phyloP scores from a whole-genome alignment of 108 stramenopile genomes.

The Cyclostephanos invisitatus region DNA sequence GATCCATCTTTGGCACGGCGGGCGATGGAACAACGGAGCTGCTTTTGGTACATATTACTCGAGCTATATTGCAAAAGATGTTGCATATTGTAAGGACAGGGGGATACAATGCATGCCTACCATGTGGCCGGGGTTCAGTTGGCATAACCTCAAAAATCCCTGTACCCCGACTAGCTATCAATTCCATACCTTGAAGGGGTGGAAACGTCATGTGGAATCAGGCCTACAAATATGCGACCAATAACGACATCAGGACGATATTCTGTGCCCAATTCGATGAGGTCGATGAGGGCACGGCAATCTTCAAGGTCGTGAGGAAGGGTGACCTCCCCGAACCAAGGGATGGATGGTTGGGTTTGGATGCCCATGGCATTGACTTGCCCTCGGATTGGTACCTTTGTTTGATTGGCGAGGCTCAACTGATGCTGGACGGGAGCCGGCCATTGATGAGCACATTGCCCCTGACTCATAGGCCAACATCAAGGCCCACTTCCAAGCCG shows the following conservation, averaged over 20 bases:
- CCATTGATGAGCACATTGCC: neutral
- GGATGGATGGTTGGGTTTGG: conserved; percentile 34
- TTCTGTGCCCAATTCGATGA: conserved; percentile 57
- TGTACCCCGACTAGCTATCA: conserved; percentile 7
- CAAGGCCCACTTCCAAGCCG: neutral
- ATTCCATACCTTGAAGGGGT: conserved; percentile 38
- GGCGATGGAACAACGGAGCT: conserved; percentile 20
- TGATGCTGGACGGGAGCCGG: neutral
- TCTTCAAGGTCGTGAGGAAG: conserved; percentile 37
- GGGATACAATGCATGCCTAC: conserved; percentile 50
- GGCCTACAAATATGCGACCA: conserved; percentile 22
- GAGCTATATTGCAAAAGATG: conserved; percentile 28
- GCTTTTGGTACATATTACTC: conserved; percentile 14
- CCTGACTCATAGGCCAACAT: neutral
- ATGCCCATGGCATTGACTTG: conserved; percentile 6
- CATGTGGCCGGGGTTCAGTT: conserved; percentile 55
- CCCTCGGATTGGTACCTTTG: conserved; percentile 38
- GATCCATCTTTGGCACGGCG: conserved; percentile 53
- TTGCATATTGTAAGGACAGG: conserved; percentile 21
- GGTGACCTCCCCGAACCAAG: conserved; percentile 16
- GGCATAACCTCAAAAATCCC: conserved; percentile 30
- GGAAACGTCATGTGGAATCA: conserved; percentile 50
- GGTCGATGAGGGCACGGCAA: conserved; percentile 54
- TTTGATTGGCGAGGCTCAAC: neutral
- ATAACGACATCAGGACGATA: conserved; percentile 23